Evolutionary conservation across 1,284 basidiomycete genomes (phyloP).

Genomic region (Boletus hoseneyae): DNA sequence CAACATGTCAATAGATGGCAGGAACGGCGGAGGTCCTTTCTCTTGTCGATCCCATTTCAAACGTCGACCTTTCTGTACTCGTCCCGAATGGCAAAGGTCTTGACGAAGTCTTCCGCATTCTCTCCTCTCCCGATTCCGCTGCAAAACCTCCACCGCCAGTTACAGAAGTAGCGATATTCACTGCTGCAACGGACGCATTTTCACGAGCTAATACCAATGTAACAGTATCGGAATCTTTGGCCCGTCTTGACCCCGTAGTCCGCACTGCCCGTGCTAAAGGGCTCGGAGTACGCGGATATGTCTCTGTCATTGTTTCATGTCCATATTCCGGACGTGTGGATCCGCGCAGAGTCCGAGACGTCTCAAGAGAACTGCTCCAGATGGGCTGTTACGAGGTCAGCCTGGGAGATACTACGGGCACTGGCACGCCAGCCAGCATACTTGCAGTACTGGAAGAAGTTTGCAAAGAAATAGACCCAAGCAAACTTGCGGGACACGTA

Average conservation of each 20-base stretch:
- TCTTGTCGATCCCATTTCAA: conserved; percentile 49
- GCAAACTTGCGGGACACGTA: conserved; percentile 73
- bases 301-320: conserved; percentile 81
- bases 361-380: conserved; percentile 69
- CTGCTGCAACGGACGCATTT: conserved; percentile 87
- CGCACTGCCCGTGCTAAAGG: conserved; percentile 57
- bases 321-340: conserved; percentile 84
- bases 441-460: conserved; percentile 69
- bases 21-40: conserved; percentile 74
- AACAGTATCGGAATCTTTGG: conserved; percentile 70
- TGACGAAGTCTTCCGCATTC: conserved; percentile 58
- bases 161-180: conserved; percentile 89
- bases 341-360: conserved; percentile 61
- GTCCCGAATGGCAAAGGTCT: conserved; percentile 84
- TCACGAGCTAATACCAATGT: conserved; percentile 84
- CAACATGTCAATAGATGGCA: conserved; percentile 64
- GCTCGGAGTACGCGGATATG: conserved; percentile 83
- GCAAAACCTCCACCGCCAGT: conserved; percentile 46
- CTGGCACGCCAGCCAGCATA: conserved; percentile 74
- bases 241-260: conserved; percentile 62
- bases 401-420: conserved; percentile 90
- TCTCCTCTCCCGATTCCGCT: conserved; percentile 34
- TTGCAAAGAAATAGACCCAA: conserved; percentile 56
- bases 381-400: conserved; percentile 97
- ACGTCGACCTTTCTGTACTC: conserved; percentile 77